Conservation (phyloP, 1,139 yeast genomes). For the Lodderomyces jiufengensis region DNA sequence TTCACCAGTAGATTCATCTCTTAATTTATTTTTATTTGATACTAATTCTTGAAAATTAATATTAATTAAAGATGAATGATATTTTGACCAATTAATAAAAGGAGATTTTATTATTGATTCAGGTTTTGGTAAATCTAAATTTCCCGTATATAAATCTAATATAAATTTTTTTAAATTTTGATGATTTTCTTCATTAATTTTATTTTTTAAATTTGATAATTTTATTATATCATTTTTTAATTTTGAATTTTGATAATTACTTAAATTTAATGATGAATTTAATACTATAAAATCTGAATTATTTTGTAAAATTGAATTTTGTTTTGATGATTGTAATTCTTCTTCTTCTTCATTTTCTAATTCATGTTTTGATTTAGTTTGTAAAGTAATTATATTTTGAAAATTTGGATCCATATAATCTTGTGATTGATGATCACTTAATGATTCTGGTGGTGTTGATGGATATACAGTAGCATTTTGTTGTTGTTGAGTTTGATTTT, state of each 20-base stretch:
- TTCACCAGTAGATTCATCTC: no score
- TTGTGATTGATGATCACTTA: background rate
- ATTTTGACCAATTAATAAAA: constrained; percentile 35
- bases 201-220: constrained; percentile 25
- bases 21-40: no score
- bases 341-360: constrained; percentile 1
- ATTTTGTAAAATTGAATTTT: constrained; percentile 9
- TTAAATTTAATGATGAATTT: constrained; percentile 32
- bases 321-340: constrained; percentile 6
- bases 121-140: constrained; percentile 36
- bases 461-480: constrained; percentile 6
- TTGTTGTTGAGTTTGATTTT: constrained; percentile 1
- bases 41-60: no score
- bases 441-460: constrained; percentile 11
- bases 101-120: constrained; percentile 35
- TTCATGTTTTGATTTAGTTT: background rate
- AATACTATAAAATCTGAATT: constrained; percentile 42
- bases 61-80: constrained; percentile 17
- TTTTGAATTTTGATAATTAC: constrained; percentile 20
- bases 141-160: no score
- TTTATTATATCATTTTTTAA: constrained; percentile 33
- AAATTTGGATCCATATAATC: background rate
- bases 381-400: background rate
- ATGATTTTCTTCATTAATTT: constrained; percentile 15
- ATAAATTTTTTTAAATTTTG: constrained; percentile 9